A percentile compares a stretch with the other conserved stretches of the same genome.
Evolutionary conservation across 2,329 filamentous ascomycete species (phyloP).

Genomic region (Aspergillus jensenii): DNA sequence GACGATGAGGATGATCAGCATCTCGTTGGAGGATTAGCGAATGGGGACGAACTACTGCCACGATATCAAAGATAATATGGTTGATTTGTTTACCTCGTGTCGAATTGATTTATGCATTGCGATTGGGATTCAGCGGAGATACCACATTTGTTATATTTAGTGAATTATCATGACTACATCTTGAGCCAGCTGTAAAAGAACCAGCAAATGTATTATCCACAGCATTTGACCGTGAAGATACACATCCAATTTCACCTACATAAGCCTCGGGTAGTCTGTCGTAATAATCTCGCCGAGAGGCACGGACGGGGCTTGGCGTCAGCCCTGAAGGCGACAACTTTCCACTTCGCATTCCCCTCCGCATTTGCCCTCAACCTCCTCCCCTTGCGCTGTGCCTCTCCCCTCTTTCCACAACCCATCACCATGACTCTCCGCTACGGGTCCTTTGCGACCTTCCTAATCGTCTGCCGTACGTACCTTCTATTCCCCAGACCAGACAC

Average conservation of each 20-base stretch:
- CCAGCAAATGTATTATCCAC: neutral
- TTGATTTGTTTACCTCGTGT: conserved; percentile 7
- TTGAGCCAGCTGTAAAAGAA: neutral
- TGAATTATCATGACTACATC: conserved; percentile 7
- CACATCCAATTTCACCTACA: neutral
- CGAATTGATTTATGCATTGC: conserved; percentile 29
- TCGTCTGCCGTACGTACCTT: conserved; percentile 75
- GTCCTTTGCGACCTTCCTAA: conserved; percentile 95
- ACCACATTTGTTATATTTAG: conserved; percentile 27
- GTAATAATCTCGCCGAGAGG: neutral
- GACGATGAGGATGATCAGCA: conserved; percentile 57
- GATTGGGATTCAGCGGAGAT: conserved; percentile 31
- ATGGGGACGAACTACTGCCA: conserved; percentile 43
- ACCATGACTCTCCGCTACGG: conserved; percentile 42
- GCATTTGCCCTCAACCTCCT: neutral
- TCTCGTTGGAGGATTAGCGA: conserved; percentile 38
- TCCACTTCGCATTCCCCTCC: conserved; percentile 8
- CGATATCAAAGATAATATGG: conserved; percentile 42
- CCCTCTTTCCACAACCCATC: neutral
- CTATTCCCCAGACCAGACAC: conserved; percentile 1
- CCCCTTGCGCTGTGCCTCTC: conserved; percentile 2
- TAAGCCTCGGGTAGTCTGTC: no score
- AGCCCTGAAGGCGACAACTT: conserved; percentile 4
- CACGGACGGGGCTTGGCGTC: conserved; percentile 6
- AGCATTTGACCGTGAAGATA: neutral